A percentile compares a stretch with the other conserved stretches of the same genome.
These are phyloP conservation scores for Przewalskia tangutica DNA, from an alignment of 257 asterid genomes.

Conservation along the genomic window DNA sequence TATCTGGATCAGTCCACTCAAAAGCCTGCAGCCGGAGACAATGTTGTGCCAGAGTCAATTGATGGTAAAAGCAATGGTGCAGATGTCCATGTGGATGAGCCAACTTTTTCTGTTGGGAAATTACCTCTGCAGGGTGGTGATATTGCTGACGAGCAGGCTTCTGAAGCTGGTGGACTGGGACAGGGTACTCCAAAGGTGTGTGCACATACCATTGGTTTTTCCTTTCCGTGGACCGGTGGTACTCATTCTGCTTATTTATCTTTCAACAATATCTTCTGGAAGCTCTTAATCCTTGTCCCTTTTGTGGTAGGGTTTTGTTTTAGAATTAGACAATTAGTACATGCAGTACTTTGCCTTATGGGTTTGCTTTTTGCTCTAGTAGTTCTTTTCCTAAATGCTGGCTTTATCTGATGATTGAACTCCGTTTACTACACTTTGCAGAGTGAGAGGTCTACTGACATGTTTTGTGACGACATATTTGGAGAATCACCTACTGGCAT, in stretches of 20 bases:
- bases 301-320: neutral
- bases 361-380: conserved; percentile 6
- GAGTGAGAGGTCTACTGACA: conserved; percentile 76
- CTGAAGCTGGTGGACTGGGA: too few species aligned
- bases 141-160: conserved; percentile 13
- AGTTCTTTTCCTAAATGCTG: neutral
- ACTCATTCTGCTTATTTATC: too few species aligned
- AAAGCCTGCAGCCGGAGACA: conserved; percentile 19
- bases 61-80: conserved; percentile 38
- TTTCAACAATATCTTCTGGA: too few species aligned
- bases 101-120: conserved; percentile 68
- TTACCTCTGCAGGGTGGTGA: conserved; percentile 60
- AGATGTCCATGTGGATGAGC: conserved; percentile 43
- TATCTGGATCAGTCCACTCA: conserved; percentile 26
- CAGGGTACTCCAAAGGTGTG: conserved; percentile 58
- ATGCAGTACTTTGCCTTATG: neutral
- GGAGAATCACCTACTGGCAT: conserved; percentile 90
- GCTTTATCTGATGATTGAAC: conserved; percentile 6
- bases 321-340: neutral
- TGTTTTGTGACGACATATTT: conserved; percentile 92
- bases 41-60: conserved; percentile 17
- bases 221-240: neutral
- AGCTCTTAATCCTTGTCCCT: neutral
- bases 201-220: neutral
- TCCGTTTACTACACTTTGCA: conserved; percentile 26